These are phyloP conservation scores for Ogataea pilisensis DNA, from an alignment of 805 yeast species.

Conservation along the genomic window DNA sequence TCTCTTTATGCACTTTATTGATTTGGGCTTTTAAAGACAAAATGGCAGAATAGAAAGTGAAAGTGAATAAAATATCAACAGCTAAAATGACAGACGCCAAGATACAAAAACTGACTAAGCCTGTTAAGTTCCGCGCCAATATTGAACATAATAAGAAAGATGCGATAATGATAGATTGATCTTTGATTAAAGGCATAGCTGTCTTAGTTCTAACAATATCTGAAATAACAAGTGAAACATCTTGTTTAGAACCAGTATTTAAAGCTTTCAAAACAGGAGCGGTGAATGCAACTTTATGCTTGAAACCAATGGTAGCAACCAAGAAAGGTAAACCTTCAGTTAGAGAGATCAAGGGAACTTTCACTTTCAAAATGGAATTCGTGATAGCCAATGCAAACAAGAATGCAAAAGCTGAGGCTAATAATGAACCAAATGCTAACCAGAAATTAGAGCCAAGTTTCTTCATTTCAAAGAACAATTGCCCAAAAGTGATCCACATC, in stretches of 20 bases:
- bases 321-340: conserved; percentile 92
- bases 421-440: conserved; percentile 75
- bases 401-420: conserved; percentile 80
- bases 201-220: conserved; percentile 30
- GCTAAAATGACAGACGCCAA: conserved; percentile 65
- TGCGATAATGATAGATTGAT: conserved; percentile 66
- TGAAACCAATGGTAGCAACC: conserved; percentile 89
- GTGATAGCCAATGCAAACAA: conserved; percentile 69
- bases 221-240: conserved; percentile 31
- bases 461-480: conserved; percentile 72
- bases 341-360: conserved; percentile 67
- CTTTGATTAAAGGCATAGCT: conserved; percentile 60
- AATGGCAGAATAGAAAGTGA: conserved; percentile 79
- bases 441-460: conserved; percentile 79
- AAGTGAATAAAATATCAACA: conserved; percentile 67
- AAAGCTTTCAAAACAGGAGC: conserved; percentile 47
- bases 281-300: conserved; percentile 74
- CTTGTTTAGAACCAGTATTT: conserved; percentile 21
- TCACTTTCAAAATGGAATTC: conserved; percentile 49
- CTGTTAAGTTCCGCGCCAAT: conserved; percentile 63
- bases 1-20: conserved; percentile 75
- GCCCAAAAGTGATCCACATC: conserved; percentile 78
- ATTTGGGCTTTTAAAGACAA: conserved; percentile 87
- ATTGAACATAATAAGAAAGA: conserved; percentile 67
- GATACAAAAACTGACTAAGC: conserved; percentile 76